Evolutionary conservation across 768 basidiomycete species (phyloP).

Genomic region (Tylopilus felleus): DNA sequence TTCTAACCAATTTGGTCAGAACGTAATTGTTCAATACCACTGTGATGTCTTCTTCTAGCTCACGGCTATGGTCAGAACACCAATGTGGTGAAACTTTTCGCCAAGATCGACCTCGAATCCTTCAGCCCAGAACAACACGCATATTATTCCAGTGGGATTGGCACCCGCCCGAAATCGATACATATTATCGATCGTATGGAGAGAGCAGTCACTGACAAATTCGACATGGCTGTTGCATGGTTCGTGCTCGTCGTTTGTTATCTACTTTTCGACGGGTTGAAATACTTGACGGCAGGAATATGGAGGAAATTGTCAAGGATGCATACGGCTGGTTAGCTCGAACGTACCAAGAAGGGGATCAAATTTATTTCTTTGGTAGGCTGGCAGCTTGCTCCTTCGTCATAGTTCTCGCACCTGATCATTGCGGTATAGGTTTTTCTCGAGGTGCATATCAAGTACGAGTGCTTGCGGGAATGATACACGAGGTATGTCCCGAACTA

Average conservation of each 20-base stretch:
- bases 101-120: constrained; percentile 23
- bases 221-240: constrained; percentile 40
- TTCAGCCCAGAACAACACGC: constrained; percentile 24
- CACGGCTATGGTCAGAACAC: constrained; percentile 30
- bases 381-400: background rate
- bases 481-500: constrained; percentile 23
- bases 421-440: constrained; percentile 34
- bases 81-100: constrained; percentile 38
- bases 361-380: constrained; percentile 36
- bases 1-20: constrained; percentile 22
- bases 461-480: constrained; percentile 40
- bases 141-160: constrained; percentile 39
- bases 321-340: constrained; percentile 35
- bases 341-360: constrained; percentile 31
- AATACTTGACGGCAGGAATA: constrained; percentile 25
- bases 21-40: constrained; percentile 2
- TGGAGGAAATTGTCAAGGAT: constrained; percentile 32
- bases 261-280: background rate
- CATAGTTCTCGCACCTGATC: background rate
- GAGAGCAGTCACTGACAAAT: constrained; percentile 19
- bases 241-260: constrained; percentile 13
- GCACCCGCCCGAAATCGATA: constrained; percentile 31
- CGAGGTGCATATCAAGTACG: constrained; percentile 43
- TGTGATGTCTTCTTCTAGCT: background rate
- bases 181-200: constrained; percentile 22